Percentiles rank a stretch among this genome's conserved stretches.
These are phyloP conservation scores for Diplodia mutila DNA, from an alignment of 2,329 filamentous ascomycete genomes.

Conservation along the genomic window DNA sequence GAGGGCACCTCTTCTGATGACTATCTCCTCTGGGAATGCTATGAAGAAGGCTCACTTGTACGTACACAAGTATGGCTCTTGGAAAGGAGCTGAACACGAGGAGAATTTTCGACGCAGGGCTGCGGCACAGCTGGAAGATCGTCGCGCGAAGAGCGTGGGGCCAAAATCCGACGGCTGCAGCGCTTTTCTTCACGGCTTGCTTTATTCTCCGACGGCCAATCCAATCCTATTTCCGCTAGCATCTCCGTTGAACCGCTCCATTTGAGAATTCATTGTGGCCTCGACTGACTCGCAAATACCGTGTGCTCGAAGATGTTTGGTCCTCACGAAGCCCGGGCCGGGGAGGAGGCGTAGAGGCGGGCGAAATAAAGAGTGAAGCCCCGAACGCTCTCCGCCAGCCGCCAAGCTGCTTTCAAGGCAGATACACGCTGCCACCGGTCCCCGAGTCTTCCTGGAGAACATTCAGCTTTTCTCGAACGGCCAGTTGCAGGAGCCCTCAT, in stretches of 20 bases:
- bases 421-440: no score
- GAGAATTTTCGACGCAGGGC: background rate
- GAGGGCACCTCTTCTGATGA: no score
- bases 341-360: background rate
- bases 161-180: background rate
- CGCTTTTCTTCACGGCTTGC: background rate
- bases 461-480: no score
- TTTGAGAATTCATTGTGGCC: no score
- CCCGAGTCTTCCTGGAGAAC: no score
- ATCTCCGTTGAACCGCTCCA: background rate
- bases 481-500: no score
- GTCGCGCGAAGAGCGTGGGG: background rate
- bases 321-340: background rate
- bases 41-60: no score
- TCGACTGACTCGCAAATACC: background rate
- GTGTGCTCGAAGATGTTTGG: background rate
- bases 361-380: background rate
- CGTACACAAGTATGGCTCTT: no score
- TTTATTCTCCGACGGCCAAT: background rate
- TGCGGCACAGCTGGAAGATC: slow-evolving; percentile 6
- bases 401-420: background rate
- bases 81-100: no score
- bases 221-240: background rate
- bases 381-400: no score
- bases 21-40: no score